Base-by-base conservation (phyloP, 2,329 filamentous ascomycete species). In the Diaporthe citrichinensis region DNA sequence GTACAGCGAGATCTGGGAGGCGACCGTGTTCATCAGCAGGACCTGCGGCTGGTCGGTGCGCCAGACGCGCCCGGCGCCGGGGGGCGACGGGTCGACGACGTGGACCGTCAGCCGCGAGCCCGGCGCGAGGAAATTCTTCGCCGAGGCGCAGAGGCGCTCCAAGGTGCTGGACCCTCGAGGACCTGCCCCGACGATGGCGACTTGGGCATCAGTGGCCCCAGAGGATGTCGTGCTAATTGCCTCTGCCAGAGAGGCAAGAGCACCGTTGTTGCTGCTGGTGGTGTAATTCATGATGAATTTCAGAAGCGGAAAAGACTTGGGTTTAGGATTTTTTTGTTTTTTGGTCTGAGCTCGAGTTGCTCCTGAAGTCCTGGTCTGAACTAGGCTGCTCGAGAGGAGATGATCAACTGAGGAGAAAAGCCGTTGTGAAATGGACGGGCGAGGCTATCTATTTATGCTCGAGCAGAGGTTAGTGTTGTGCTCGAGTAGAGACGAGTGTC, bases 111-210 rank as follows among this genome's bases (percentile, higher is more conserved):
- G 55, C n/a, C 57, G 53, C 6, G 53, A 57, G 51, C 69, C 69
- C 6, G 69, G 69, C n/a, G 36, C 25, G n/a, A 72, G 53, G 23
- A 72, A 49, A 4, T 49, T 55, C 57, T 39, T 57, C 0, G 36
- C 31, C 12, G 69, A 72, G 41, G 69, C 69, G n/a, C 69, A 72
- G n/a, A 72, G 36, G n/a, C 69, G 69, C 53, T 72, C 69, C 34
- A 72, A 39, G 39, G 53, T 58, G 57, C 69, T 61, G 4, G 53
- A 51, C 15, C 69, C 69, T 61, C 69, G 69, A 7, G 69, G 69
- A 1, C 69, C 69, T 36, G 69, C 69, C 2, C 69, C 69, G 44
- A 72, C 39, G 69, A 72, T 72, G 51, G 69, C 69, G 44, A 72
- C 67, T 6, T 71, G 67, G 23, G 67, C 49, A 28, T 71, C 61